phyloP scores from a whole-genome alignment of 2,329 filamentous ascomycete species.

The Aureobasidium leucospermi region DNA sequence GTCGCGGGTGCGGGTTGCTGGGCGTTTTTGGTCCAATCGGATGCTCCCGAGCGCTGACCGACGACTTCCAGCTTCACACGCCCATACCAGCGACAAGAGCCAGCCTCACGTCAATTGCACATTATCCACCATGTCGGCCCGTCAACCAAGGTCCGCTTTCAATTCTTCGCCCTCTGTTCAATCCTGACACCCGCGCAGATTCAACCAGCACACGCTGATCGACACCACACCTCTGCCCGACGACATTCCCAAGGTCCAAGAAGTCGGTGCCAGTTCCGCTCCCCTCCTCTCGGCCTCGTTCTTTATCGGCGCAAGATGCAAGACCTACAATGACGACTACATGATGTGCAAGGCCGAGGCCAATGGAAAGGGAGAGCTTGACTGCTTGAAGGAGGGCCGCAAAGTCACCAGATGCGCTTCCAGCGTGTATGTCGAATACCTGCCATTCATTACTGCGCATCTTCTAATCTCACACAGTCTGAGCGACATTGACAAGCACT shows the following conservation, averaged over 20 bases:
- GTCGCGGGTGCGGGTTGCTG: background rate
- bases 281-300: slow-evolving; percentile 86
- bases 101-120: slow-evolving; percentile 12
- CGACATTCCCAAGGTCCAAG: slow-evolving; percentile 83
- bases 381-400: slow-evolving; percentile 93
- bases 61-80: slow-evolving; percentile 11
- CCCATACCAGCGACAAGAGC: slow-evolving; percentile 1
- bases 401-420: slow-evolving; percentile 94
- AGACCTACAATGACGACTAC: slow-evolving; percentile 94
- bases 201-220: slow-evolving; percentile 87
- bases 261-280: slow-evolving; percentile 87
- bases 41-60: slow-evolving; percentile 8
- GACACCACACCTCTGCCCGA: slow-evolving; percentile 94
- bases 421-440: slow-evolving; percentile 69
- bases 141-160: slow-evolving; percentile 49
- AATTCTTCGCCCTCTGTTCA: slow-evolving; percentile 7
- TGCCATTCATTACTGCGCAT: background rate
- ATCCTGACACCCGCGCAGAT: slow-evolving; percentile 50
- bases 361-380: slow-evolving; percentile 81
- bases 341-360: slow-evolving; percentile 99
- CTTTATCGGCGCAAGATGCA: slow-evolving; percentile 96
- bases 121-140: slow-evolving; percentile 50
- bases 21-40: slow-evolving; percentile 1
- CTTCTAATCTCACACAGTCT: slow-evolving; percentile 48
- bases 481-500: slow-evolving; percentile 93